phyloP scores from a whole-genome alignment of 352 stramenopile genomes.

The Nothophytophthora sp. region DNA sequence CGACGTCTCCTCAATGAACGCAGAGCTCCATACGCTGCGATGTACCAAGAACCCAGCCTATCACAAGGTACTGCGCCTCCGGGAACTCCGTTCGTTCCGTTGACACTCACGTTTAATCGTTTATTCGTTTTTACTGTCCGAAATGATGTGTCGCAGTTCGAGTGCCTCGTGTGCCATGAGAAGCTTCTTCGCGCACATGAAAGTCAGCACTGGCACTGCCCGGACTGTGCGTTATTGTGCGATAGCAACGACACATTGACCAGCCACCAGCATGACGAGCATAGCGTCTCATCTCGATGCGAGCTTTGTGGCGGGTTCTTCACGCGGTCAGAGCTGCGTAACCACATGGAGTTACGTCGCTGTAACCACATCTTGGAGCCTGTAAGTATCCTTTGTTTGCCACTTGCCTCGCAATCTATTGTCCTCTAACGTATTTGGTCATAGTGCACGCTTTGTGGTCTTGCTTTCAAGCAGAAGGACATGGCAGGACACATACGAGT shows the following conservation, averaged over 20 bases:
- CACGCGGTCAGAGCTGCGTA: conserved; percentile 17
- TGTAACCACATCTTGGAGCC: conserved; percentile 30
- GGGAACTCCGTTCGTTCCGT: background rate
- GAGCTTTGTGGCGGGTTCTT: conserved; percentile 28
- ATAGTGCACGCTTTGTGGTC: conserved; percentile 49
- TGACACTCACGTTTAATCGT: too few species aligned
- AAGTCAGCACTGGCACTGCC: conserved; percentile 43
- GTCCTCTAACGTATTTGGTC: background rate
- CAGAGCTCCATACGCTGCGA: conserved; percentile 44
- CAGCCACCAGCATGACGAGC: conserved; percentile 20
- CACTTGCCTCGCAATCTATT: background rate
- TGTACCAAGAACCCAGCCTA: conserved; percentile 48
- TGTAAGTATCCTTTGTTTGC: conserved; percentile 11
- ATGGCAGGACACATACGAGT: conserved; percentile 26
- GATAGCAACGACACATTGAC: conserved; percentile 7
- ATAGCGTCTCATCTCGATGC: conserved; percentile 25
- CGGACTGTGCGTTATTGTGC: conserved; percentile 26
- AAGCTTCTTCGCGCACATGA: conserved; percentile 31
- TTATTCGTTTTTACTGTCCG: too few species aligned
- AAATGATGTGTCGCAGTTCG: conserved; percentile 29
- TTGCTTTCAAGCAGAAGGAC: conserved; percentile 53
- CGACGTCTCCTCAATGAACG: conserved; percentile 27
- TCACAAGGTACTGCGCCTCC: conserved; percentile 39
- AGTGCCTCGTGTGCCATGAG: conserved; percentile 38
- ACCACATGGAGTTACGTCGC: conserved; percentile 15